Conservation (phyloP, 129 eudicot genomes). For the Gnaphalium uliginosum region DNA sequence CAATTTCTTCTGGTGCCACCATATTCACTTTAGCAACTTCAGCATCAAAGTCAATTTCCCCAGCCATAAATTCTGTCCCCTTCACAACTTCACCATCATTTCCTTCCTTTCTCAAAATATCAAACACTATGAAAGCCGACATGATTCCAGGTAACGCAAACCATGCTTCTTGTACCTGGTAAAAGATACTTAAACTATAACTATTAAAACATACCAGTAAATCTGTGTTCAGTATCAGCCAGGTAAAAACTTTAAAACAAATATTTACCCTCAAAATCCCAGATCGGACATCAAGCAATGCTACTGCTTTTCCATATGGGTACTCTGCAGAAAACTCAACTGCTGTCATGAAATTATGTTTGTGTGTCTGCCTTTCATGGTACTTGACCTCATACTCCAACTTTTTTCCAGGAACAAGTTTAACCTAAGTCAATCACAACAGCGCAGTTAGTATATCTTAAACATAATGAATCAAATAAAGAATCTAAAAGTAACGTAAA, state of each 20-base stretch:
- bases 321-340: conserved; percentile 45
- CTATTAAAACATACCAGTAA: not conserved
- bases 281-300: conserved; percentile 34
- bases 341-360: conserved; percentile 36
- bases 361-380: conserved; percentile 17
- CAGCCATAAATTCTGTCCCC: conserved; percentile 1
- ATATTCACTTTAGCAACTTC: conserved; percentile 18
- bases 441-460: not conserved
- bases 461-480: not conserved
- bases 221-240: conserved; percentile 10
- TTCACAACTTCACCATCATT: conserved; percentile 13
- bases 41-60: conserved; percentile 24
- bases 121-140: conserved; percentile 32
- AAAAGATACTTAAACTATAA: not conserved
- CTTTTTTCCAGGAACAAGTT: conserved; percentile 41
- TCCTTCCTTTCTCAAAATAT: conserved; percentile 25
- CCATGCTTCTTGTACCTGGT: conserved; percentile 42
- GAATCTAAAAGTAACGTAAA: not conserved
- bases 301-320: conserved; percentile 45
- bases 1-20: conserved; percentile 1
- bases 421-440: conserved; percentile 32
- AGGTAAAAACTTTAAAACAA: not conserved
- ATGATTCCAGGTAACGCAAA: conserved; percentile 38
- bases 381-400: conserved; percentile 39
- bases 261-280: conserved; percentile 32